Evolutionary conservation across 257 asterid species (phyloP).

Genomic region (Ophiorrhiza pumila): DNA sequence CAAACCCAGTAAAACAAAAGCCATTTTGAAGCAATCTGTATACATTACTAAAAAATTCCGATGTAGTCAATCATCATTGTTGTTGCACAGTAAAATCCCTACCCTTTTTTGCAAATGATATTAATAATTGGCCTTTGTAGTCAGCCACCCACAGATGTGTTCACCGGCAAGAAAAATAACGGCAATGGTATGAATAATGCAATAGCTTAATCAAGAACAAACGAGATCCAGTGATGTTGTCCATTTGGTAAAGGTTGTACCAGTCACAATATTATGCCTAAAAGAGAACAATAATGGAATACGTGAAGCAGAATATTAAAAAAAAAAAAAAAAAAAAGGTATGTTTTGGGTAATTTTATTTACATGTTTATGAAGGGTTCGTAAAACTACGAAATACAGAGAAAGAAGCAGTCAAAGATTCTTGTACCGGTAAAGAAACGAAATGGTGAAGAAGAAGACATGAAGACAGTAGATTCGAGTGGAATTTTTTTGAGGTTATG

Average conservation of each 20-base stretch:
- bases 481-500: too few relatives aligned
- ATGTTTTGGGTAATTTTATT: too few relatives aligned
- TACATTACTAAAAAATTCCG: neutral
- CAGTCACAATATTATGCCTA: neutral
- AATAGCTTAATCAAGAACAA: neutral
- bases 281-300: neutral
- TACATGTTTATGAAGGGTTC: too few relatives aligned
- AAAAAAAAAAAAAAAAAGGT: too few relatives aligned
- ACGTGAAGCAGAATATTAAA: too few relatives aligned
- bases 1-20: neutral
- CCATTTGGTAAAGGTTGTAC: neutral
- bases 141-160: neutral
- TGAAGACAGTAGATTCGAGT: neutral
- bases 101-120: neutral
- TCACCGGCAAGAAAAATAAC: neutral
- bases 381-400: too few relatives aligned
- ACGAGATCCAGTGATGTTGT: neutral
- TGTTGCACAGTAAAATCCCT: constrained; percentile 3
- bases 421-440: neutral
- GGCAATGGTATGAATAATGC: neutral
- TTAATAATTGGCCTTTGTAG: neutral
- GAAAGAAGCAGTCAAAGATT: neutral
- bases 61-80: neutral
- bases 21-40: neutral
- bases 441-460: neutral